Evolutionary conservation across 768 basidiomycete species (phyloP).

Genomic region (Kondoa subrosea): DNA sequence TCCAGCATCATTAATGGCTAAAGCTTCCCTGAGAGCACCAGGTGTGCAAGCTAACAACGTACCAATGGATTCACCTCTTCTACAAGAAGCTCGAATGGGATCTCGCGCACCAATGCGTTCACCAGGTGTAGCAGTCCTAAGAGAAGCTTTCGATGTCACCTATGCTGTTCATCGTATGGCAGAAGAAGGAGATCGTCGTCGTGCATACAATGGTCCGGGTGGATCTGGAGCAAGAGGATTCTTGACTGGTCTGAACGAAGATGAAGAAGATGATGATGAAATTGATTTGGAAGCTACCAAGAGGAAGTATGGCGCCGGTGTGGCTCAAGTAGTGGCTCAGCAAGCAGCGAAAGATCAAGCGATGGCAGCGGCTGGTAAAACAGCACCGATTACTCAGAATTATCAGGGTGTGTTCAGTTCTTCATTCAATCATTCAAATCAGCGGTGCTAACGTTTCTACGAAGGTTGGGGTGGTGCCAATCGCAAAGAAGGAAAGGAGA

Average conservation of each 20-base stretch:
- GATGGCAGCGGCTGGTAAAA: constrained; percentile 23
- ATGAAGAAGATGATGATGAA: constrained; percentile 50
- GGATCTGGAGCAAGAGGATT: constrained; percentile 74
- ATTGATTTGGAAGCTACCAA: constrained; percentile 42
- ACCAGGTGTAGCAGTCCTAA: constrained; percentile 78
- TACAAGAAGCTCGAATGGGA: constrained; percentile 53
- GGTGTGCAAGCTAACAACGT: constrained; percentile 14
- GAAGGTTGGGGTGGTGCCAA: constrained; percentile 37
- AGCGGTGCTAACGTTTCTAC: too few species aligned
- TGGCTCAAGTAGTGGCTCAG: constrained; percentile 30
- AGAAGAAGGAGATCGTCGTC: constrained; percentile 78
- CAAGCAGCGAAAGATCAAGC: constrained; percentile 22
- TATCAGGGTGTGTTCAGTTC: constrained; percentile 38
- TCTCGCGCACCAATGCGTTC: constrained; percentile 60
- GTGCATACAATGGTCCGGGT: constrained; percentile 60
- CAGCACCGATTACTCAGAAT: constrained; percentile 15
- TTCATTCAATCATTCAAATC: constrained; percentile 33
- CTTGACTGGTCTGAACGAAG: constrained; percentile 76
- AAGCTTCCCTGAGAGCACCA: constrained; percentile 9
- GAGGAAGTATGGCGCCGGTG: constrained; percentile 34
- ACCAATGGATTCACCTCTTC: constrained; percentile 67
- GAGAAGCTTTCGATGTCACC: constrained; percentile 96
- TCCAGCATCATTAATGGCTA: constrained; percentile 3
- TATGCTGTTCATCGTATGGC: constrained; percentile 99
- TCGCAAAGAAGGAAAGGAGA: too few species aligned